phyloP scores from a whole-genome alignment of 495 filamentous ascomycete species.

The Neurospora intermedia region DNA sequence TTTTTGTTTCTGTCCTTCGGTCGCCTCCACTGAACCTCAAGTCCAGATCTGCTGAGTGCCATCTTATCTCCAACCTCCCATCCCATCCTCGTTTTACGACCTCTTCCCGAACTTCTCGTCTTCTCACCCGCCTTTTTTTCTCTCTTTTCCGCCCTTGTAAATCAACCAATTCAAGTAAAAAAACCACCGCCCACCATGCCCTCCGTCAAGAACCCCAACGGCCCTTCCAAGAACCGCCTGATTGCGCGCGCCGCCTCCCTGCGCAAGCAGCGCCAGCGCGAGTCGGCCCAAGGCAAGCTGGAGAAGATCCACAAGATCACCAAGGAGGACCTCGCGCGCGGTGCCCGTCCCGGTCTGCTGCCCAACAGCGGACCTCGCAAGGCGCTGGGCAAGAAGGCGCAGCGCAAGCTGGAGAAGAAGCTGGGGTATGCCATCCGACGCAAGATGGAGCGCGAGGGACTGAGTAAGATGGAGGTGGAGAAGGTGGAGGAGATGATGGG shows the following conservation, averaged over 20 bases:
- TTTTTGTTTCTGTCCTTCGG: neutral
- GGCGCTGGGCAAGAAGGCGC: slow-evolving; percentile 31
- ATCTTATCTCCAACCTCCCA: neutral
- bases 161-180: too few relatives aligned
- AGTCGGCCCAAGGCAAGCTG: slow-evolving; percentile 10
- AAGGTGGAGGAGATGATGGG: neutral
- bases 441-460: slow-evolving; percentile 29
- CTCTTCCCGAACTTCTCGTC: too few relatives aligned
- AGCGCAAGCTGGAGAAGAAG: slow-evolving; percentile 33
- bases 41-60: neutral
- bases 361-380: slow-evolving; percentile 33
- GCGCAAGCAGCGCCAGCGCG: slow-evolving; percentile 18
- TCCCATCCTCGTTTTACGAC: neutral
- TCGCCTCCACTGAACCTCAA: neutral
- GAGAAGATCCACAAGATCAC: slow-evolving; percentile 13
- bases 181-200: slow-evolving; percentile 21
- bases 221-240: slow-evolving; percentile 31
- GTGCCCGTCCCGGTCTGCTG: slow-evolving; percentile 28
- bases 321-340: slow-evolving; percentile 24
- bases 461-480: slow-evolving; percentile 28
- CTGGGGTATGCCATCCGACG: slow-evolving; percentile 29
- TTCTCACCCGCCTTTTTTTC: too few relatives aligned
- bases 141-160: too few relatives aligned
- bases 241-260: slow-evolving; percentile 22
- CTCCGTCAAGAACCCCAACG: slow-evolving; percentile 38